Percentiles rank a stretch among this genome's conserved stretches.
These are phyloP conservation scores for Aspergillus sp. DNA, from an alignment of 2,329 filamentous ascomycete genomes.

Conservation along the genomic window DNA sequence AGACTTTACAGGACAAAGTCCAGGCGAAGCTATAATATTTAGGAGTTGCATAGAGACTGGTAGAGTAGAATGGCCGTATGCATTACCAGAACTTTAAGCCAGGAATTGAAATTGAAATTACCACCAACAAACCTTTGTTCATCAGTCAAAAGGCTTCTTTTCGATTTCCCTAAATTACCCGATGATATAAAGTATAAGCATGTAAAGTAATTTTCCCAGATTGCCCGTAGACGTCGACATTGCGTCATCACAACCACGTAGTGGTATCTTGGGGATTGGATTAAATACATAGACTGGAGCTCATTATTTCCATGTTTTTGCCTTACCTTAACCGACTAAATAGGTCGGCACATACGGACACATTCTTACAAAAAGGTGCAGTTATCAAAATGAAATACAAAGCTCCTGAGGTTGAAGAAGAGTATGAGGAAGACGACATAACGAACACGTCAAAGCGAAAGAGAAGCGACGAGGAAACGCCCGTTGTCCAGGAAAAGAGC, in stretches of 20 bases:
- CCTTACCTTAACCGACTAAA: neutral
- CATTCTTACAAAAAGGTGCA: neutral
- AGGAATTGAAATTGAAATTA: neutral
- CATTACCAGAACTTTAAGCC: too few species aligned
- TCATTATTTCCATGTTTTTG: neutral
- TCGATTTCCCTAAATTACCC: too few species aligned
- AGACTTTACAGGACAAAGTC: conserved; percentile 39
- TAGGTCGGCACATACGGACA: neutral
- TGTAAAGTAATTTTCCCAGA: neutral
- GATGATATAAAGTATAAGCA: too few species aligned
- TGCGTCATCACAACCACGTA: conserved; percentile 4
- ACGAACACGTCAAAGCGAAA: conserved; percentile 19
- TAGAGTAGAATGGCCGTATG: neutral
- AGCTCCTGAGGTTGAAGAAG: conserved; percentile 20
- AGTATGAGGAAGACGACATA: conserved; percentile 16
- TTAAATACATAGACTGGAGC: too few species aligned
- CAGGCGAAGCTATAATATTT: conserved; percentile 32
- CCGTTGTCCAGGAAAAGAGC: neutral
- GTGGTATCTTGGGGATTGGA: too few species aligned
- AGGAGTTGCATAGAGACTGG: neutral
- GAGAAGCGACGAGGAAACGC: conserved; percentile 2
- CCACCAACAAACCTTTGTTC: neutral
- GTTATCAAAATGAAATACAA: conserved; percentile 20
- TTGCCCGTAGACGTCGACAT: conserved; percentile 1
- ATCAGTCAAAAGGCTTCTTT: too few species aligned